A percentile compares a stretch with the other conserved stretches of the same genome.
These are phyloP conservation scores for Trametes elegans DNA, from an alignment of 768 basidiomycete species.

Conservation along the genomic window DNA sequence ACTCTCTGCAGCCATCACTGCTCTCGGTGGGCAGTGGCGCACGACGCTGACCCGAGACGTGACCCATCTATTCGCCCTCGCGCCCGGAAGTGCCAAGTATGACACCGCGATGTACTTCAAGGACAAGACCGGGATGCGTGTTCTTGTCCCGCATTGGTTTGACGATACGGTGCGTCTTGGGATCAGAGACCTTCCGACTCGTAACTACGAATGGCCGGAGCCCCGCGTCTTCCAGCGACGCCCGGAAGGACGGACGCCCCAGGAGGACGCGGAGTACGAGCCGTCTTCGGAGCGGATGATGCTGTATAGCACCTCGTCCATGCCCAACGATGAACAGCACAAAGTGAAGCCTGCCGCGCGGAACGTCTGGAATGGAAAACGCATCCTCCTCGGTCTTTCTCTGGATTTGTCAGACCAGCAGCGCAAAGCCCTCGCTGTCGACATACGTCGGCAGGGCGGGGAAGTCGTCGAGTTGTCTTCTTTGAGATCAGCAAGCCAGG, in stretches of 20 bases:
- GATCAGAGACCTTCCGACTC: slow-evolving; percentile 45
- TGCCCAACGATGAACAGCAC: slow-evolving; percentile 21
- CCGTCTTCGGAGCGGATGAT: slow-evolving; percentile 33
- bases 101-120: slow-evolving; percentile 55
- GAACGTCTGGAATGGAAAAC: slow-evolving; percentile 57
- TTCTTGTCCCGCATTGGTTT: slow-evolving; percentile 92
- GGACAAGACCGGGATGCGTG: slow-evolving; percentile 53
- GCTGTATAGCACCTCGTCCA: slow-evolving; percentile 35
- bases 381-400: slow-evolving; percentile 59
- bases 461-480: slow-evolving; percentile 34
- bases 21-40: slow-evolving; percentile 83
- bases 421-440: slow-evolving; percentile 52
- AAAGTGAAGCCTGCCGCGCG: slow-evolving; percentile 14
- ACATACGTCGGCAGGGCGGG: slow-evolving; percentile 64
- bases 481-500: slow-evolving; percentile 16
- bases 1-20: slow-evolving; percentile 66
- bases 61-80: slow-evolving; percentile 78
- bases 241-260: slow-evolving; percentile 26
- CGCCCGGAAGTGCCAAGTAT: slow-evolving; percentile 43
- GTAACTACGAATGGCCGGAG: slow-evolving; percentile 72
- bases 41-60: slow-evolving; percentile 76
- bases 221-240: slow-evolving; percentile 47
- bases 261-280: slow-evolving; percentile 27
- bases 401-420: slow-evolving; percentile 52
- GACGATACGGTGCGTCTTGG: slow-evolving; percentile 68